Base-by-base conservation (phyloP, 768 basidiomycete species). In the Pholiota microspora region DNA sequence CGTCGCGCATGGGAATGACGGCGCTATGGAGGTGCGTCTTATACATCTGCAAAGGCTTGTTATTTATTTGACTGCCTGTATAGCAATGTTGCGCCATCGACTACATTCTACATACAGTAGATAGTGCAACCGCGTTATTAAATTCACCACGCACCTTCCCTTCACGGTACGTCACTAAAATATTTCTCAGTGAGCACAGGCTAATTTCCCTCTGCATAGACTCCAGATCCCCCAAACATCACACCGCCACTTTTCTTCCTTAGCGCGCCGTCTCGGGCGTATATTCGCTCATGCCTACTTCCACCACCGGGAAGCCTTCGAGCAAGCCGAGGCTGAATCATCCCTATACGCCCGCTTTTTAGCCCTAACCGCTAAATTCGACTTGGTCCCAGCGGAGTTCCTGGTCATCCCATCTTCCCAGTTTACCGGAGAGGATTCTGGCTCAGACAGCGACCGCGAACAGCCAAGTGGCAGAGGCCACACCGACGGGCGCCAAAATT, bases 201-300 rank as follows among this genome's bases (percentile, higher is more conserved):
- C 40, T 47, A 35, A 24, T 21, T 18, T 32, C 36, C 29, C 24
- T 15, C 27, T 54, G 38, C 12, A 12, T 63, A 94, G 94, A 23
- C 77, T 98, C 2, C 85, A 85, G 51, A 92, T 98, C 49, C 91
- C 91, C 1, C 73, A 75, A 38, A 80, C 88, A 2, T 96, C 93
- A 0, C 80, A 86, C 58, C 82, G 89, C n/a, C 93, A 94, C 69
- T 97, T 95, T 69, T 80, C 88, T 46, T 92, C 91, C 13, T 85
- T 96, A 21, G 92, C 92, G 16, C 84, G 96, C 0, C 85, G 96
- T 12, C 84, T 98, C 1, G 94, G 94, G 1, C 85, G 96, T 32
- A 94, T 98, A 58, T 98, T 99, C 66, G 92, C 92, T 0, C 96
- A 99, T 69, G 94, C 94, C 1, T 98, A 94, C 76, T 95, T 88